Evolutionary conservation across 495 filamentous ascomycete genomes (phyloP).

Genomic region (Trichoderma orchidacearum): DNA sequence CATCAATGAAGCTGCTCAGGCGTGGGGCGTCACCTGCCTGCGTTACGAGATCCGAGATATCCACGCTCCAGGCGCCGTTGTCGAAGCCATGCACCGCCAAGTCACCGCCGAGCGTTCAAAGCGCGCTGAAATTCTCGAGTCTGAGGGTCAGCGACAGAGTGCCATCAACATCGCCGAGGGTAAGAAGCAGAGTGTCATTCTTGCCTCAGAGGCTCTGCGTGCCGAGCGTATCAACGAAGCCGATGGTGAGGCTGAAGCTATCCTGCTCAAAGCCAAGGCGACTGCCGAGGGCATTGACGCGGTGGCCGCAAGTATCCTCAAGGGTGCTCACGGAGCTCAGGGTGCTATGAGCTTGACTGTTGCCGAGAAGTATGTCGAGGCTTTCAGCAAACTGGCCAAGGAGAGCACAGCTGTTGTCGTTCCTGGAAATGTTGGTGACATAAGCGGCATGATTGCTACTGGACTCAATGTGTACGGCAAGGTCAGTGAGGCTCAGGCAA

Average conservation of each 20-base stretch:
- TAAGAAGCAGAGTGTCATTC: conserved; percentile 85
- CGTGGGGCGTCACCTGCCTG: conserved; percentile 91
- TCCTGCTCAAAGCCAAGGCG: conserved; percentile 68
- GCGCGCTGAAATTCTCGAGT: conserved; percentile 92
- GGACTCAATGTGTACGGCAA: conserved; percentile 94
- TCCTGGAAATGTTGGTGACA: conserved; percentile 94
- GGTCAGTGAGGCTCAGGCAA: conserved; percentile 73
- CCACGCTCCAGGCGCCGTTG: conserved; percentile 84
- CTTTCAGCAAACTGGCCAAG: conserved; percentile 80
- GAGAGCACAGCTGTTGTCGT: conserved; percentile 91
- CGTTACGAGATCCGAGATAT: conserved; percentile 98
- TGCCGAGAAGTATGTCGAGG: conserved; percentile 96
- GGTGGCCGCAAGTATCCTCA: conserved; percentile 57
- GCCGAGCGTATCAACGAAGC: conserved; percentile 88
- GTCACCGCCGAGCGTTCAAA: conserved; percentile 95
- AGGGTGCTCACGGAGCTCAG: conserved; percentile 61
- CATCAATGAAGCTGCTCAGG: conserved; percentile 93
- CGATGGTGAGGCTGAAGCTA: conserved; percentile 84
- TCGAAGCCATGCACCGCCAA: conserved; percentile 94
- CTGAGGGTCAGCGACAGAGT: conserved; percentile 86
- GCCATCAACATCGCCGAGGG: conserved; percentile 99
- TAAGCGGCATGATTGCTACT: conserved; percentile 92
- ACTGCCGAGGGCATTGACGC: conserved; percentile 81
- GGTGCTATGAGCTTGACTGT: conserved; percentile 72
- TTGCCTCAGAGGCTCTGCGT: conserved; percentile 85